phyloP scores from a whole-genome alignment of 495 filamentous ascomycete genomes.

The Thermothielavioides terrestris region DNA sequence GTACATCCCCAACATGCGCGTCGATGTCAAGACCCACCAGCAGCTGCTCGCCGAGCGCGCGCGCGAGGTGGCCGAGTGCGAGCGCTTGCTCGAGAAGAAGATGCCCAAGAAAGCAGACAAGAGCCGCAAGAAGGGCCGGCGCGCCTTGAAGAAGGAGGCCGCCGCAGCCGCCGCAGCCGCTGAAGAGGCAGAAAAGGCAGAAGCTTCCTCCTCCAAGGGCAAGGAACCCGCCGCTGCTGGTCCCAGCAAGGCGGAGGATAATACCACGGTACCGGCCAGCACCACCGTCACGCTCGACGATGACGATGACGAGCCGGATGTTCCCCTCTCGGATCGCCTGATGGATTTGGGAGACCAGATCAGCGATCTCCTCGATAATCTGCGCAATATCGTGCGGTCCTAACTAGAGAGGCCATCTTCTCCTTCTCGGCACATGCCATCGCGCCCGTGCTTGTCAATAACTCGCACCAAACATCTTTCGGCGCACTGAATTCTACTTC shows the following conservation, averaged over 20 bases:
- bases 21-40: neutral
- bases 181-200: neutral
- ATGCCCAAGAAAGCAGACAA: constrained; percentile 1
- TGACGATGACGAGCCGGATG: neutral
- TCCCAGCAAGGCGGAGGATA: neutral
- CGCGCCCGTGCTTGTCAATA: too few relatives aligned
- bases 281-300: too few relatives aligned
- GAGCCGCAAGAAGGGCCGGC: neutral
- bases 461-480: too few relatives aligned
- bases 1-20: neutral
- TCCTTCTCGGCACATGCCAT: too few relatives aligned
- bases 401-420: neutral
- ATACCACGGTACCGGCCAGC: neutral
- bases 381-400: neutral
- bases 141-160: neutral
- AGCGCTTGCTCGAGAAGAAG: neutral
- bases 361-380: neutral
- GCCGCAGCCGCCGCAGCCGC: neutral
- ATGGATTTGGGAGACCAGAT: neutral
- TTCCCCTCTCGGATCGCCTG: neutral
- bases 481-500: too few relatives aligned
- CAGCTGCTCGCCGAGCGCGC: neutral
- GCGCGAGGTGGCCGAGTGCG: neutral
- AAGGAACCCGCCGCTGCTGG: neutral
- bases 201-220: too few relatives aligned